Conservation (phyloP, 371 early-diverging fungal species). For the Apophysomyces trapeziformis region DNA sequence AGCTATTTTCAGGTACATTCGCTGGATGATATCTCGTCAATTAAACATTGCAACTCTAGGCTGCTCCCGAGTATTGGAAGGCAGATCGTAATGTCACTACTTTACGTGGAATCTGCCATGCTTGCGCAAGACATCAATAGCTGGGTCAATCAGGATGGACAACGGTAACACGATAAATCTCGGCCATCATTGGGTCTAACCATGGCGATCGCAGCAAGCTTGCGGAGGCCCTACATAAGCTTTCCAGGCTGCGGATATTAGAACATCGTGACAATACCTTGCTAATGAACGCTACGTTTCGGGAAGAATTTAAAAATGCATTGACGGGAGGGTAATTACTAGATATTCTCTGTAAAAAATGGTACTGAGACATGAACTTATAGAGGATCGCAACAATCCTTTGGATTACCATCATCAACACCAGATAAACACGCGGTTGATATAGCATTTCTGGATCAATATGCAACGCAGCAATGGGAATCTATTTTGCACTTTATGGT, state of each 20-base stretch:
- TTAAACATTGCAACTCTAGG: constrained; percentile 36
- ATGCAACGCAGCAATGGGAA: constrained; percentile 91
- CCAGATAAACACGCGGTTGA: constrained; percentile 74
- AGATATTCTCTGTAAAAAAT: not conserved
- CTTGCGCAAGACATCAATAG: constrained; percentile 61
- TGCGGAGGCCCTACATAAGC: constrained; percentile 63
- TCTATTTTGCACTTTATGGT: constrained; percentile 94
- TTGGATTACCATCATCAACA: constrained; percentile 75
- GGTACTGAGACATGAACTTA: not conserved
- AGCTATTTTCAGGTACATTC: constrained; percentile 82
- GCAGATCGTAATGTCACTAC: constrained; percentile 89
- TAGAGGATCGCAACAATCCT: constrained; percentile 81
- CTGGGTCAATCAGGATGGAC: constrained; percentile 70
- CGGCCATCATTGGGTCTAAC: constrained; percentile 1
- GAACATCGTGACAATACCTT: constrained; percentile 49
- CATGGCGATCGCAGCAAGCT: constrained; percentile 47
- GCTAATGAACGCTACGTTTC: constrained; percentile 72
- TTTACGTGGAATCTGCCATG: constrained; percentile 75
- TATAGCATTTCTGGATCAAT: constrained; percentile 72
- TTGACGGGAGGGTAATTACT: constrained; percentile 85
- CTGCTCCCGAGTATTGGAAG: constrained; percentile 86
- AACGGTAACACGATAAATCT: constrained; percentile 39
- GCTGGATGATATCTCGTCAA: not conserved
- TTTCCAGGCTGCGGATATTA: constrained; percentile 72
- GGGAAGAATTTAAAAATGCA: constrained; percentile 81